A percentile compares a stretch with the other conserved stretches of the same genome.
phyloP scores from a whole-genome alignment of 2,329 filamentous ascomycete species.

The Chaetomiaceae sp. region DNA sequence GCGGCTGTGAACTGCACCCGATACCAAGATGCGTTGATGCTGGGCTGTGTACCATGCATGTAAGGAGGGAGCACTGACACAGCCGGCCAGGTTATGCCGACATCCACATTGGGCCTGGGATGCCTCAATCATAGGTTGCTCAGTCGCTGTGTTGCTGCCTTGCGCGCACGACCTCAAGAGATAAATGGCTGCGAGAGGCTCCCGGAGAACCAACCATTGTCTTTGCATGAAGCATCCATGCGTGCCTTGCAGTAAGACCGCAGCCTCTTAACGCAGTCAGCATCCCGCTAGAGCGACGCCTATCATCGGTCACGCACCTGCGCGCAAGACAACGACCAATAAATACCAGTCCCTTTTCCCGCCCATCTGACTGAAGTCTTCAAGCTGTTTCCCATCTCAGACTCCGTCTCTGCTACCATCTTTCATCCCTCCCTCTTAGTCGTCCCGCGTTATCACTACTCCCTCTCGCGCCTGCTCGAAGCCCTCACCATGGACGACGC shows the following conservation, averaged over 20 bases:
- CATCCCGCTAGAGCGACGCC: neutral
- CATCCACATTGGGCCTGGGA: no score
- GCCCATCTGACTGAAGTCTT: no score
- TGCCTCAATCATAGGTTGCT: neutral
- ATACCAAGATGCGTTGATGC: no score
- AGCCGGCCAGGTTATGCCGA: no score
- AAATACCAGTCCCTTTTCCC: slow-evolving; percentile 1
- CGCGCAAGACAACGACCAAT: neutral
- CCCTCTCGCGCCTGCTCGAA: slow-evolving; percentile 1
- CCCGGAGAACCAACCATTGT: neutral
- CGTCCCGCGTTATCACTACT: neutral
- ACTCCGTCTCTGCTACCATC: neutral
- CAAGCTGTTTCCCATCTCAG: slow-evolving; percentile 4
- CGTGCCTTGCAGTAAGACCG: neutral
- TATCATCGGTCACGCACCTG: neutral
- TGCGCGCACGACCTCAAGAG: no score
- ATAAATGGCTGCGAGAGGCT: neutral
- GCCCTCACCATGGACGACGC: slow-evolving; percentile 14
- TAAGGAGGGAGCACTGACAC: no score
- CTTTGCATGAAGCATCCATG: neutral
- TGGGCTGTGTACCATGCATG: slow-evolving; percentile 2
- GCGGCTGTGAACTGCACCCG: no score
- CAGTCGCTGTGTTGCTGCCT: neutral
- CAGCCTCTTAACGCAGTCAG: slow-evolving; percentile 2
- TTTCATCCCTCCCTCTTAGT: neutral